A percentile compares a stretch with the other conserved stretches of the same genome.
phyloP scores from a whole-genome alignment of 306 rosid genomes.

The Sicyos baderoa region DNA sequence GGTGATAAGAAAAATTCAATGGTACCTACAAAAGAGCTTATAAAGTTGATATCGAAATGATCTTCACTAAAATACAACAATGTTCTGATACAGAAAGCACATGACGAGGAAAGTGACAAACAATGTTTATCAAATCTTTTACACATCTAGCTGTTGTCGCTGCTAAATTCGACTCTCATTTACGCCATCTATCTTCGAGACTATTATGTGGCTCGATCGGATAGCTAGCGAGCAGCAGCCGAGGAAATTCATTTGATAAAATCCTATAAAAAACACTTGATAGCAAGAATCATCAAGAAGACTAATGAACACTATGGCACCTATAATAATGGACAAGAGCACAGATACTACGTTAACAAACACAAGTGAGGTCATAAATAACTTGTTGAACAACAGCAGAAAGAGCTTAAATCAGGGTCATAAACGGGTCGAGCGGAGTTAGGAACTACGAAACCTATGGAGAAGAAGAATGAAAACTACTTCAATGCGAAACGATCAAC shows the following conservation, averaged over 20 bases:
- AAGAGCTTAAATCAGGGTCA: constrained; percentile 15
- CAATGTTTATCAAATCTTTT: constrained; percentile 14
- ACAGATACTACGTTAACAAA: neutral
- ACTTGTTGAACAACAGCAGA: neutral
- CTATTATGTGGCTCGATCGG: neutral
- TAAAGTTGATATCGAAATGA: neutral
- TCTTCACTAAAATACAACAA: neutral
- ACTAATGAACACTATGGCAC: neutral
- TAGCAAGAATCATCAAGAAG: too few relatives aligned
- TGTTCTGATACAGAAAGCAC: constrained; percentile 4
- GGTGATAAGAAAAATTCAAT: neutral
- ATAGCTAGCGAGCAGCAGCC: neutral
- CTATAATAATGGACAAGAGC: constrained; percentile 4
- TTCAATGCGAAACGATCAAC: constrained; percentile 26
- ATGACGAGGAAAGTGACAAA: neutral
- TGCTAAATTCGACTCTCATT: neutral
- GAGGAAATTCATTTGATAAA: neutral
- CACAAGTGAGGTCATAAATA: neutral
- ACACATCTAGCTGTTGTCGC: neutral
- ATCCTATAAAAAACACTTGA: too few relatives aligned
- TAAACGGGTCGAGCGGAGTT: constrained; percentile 42
- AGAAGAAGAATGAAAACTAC: constrained; percentile 20
- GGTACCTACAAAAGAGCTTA: neutral
- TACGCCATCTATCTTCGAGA: neutral
- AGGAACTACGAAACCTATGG: constrained; percentile 27